phyloP scores from a whole-genome alignment of 371 early-diverging fungal genomes.

The Mortierella sp. region DNA sequence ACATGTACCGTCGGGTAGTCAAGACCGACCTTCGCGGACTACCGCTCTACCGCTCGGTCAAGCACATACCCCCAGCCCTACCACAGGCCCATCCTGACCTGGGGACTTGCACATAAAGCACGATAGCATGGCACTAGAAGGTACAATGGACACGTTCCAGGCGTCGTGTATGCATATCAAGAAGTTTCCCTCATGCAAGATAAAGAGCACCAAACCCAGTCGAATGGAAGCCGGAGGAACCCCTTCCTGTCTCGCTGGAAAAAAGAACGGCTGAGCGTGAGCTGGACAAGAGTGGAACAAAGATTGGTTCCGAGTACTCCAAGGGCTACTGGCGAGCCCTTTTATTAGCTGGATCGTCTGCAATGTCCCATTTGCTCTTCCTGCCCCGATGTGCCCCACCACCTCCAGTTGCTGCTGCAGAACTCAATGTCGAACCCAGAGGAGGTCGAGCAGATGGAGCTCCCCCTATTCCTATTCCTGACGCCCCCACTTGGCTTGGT shows the following conservation, averaged over 20 bases:
- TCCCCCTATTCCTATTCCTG: not conserved
- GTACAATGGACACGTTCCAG: too few relatives aligned
- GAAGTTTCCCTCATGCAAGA: too few relatives aligned
- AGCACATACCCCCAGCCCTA: too few relatives aligned
- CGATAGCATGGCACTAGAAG: too few relatives aligned
- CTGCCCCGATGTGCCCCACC: constrained; percentile 18
- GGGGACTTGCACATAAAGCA: too few relatives aligned
- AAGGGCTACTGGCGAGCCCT: constrained; percentile 21
- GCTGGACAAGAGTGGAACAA: not conserved
- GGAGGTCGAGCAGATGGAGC: constrained; percentile 2
- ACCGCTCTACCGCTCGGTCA: too few relatives aligned
- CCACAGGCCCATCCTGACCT: too few relatives aligned
- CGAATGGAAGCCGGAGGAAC: not conserved
- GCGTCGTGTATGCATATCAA: too few relatives aligned
- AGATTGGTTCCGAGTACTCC: not conserved
- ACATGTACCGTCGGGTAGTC: too few relatives aligned
- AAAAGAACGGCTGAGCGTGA: not conserved
- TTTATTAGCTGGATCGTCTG: constrained; percentile 27
- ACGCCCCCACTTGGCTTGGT: not conserved
- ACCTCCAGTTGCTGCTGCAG: not conserved
- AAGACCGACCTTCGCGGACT: too few relatives aligned
- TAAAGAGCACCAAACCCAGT: too few relatives aligned
- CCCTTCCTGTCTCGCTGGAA: not conserved
- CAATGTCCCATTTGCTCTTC: constrained; percentile 50
- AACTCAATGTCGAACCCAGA: not conserved